These are phyloP conservation scores for Melocanna baccifera DNA, from an alignment of 176 grass and related monocot genomes.

Conservation along the genomic window DNA sequence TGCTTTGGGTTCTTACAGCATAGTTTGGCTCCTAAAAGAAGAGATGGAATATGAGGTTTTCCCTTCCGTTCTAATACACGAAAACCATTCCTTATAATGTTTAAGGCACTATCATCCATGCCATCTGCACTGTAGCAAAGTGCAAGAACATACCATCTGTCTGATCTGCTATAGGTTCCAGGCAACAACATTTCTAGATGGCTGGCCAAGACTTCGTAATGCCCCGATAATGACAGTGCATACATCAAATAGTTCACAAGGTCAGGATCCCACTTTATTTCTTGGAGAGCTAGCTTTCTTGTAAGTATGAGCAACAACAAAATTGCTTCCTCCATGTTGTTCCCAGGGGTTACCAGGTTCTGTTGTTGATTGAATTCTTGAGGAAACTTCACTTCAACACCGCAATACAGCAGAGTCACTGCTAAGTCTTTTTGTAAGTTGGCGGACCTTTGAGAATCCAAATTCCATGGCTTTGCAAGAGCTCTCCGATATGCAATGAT, in stretches of 20 bases:
- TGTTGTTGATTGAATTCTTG: conserved; percentile 42
- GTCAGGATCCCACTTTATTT: conserved; percentile 85
- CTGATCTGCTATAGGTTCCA: conserved; percentile 70
- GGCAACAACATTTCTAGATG: conserved; percentile 85
- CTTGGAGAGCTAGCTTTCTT: conserved; percentile 65
- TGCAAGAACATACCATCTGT: conserved; percentile 95
- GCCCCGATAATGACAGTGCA: conserved; percentile 72
- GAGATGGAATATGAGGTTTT: conserved; percentile 79
- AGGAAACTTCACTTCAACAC: conserved; percentile 55
- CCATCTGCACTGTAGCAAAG: conserved; percentile 78
- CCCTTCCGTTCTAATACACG: conserved; percentile 67
- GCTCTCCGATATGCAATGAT: conserved; percentile 66
- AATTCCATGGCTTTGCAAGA: conserved; percentile 76
- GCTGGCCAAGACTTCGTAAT: conserved; percentile 71
- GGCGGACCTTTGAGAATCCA: conserved; percentile 60
- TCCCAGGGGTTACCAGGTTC: conserved; percentile 37
- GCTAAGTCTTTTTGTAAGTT: conserved; percentile 85
- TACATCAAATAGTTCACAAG: conserved; percentile 88
- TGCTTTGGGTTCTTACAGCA: conserved; percentile 68
- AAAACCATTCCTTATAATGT: conserved; percentile 72
- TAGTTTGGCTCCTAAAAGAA: conserved; percentile 90
- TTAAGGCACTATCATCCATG: conserved; percentile 81
- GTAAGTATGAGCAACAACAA: conserved; percentile 68
- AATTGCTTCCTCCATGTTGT: conserved; percentile 77
- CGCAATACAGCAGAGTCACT: conserved; percentile 76